Conservation (phyloP, 2,329 filamentous ascomycete species). For the Thelonectria olida region DNA sequence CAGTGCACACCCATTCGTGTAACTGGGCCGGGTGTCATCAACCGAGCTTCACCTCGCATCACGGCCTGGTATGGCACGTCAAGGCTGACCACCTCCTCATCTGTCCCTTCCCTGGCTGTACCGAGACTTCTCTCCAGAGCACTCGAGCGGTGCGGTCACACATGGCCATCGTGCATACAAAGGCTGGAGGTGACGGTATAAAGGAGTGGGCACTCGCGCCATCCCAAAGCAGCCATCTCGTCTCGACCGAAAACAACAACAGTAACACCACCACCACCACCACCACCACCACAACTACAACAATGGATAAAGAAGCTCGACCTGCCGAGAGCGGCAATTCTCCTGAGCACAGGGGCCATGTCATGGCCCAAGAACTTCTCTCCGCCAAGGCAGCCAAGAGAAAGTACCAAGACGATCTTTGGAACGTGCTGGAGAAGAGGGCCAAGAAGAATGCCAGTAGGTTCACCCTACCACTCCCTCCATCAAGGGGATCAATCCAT, state of each 20-base stretch:
- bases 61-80: conserved; percentile 54
- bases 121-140: conserved; percentile 47
- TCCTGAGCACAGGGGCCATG: not conserved
- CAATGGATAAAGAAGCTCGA: conserved; percentile 1
- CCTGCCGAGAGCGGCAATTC: conserved; percentile 11
- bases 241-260: not conserved
- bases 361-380: conserved; percentile 17
- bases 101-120: conserved; percentile 51
- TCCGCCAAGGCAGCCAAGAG: conserved; percentile 46
- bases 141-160: conserved; percentile 49
- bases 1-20: conserved; percentile 47
- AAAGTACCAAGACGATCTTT: conserved; percentile 48
- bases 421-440: conserved; percentile 46
- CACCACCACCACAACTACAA: not conserved
- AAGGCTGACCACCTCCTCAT: conserved; percentile 54
- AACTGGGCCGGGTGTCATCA: conserved; percentile 51
- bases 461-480: conserved; percentile 10
- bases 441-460: conserved; percentile 41
- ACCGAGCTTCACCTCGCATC: conserved; percentile 47
- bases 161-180: conserved; percentile 47
- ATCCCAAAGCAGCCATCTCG: not conserved
- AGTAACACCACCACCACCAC: not conserved
- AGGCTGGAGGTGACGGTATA: conserved; percentile 21
- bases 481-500: not conserved
- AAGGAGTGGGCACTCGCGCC: conserved; percentile 41